phyloP scores from a whole-genome alignment of 2,329 filamentous ascomycete species.

The Ceratocystiopsis brevicomis region DNA sequence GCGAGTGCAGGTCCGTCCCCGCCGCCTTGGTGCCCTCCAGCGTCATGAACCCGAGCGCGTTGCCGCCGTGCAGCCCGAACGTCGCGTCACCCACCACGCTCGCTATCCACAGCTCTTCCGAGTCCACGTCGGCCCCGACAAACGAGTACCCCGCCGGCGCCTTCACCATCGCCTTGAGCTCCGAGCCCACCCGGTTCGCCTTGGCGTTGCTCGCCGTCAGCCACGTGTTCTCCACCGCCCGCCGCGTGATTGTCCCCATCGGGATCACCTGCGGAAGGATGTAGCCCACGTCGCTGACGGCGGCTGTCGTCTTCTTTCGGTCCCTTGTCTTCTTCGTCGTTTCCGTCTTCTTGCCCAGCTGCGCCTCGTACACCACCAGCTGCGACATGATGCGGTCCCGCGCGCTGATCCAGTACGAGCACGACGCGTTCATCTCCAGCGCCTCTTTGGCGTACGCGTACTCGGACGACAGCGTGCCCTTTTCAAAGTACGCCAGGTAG shows the following conservation, averaged over 20 bases:
- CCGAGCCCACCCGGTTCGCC: conserved; percentile 84
- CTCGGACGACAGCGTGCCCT: conserved; percentile 69
- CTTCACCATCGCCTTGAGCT: conserved; percentile 90
- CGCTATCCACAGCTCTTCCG: conserved; percentile 94
- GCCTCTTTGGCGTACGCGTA: conserved; percentile 85
- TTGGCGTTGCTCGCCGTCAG: conserved; percentile 95
- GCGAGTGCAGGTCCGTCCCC: conserved; percentile 85
- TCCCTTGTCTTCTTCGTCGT: conserved; percentile 3
- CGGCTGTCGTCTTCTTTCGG: not conserved
- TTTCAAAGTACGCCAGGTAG: conserved; percentile 81
- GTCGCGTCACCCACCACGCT: conserved; percentile 86
- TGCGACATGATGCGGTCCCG: conserved; percentile 86
- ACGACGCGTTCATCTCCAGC: conserved; percentile 94
- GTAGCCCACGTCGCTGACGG: conserved; percentile 36
- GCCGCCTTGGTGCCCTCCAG: conserved; percentile 87
- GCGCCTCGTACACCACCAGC: conserved; percentile 69
- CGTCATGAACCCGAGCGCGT: conserved; percentile 98
- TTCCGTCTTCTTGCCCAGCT: conserved; percentile 19
- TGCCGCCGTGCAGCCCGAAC: conserved; percentile 87
- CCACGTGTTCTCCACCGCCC: conserved; percentile 96
- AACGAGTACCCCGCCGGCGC: conserved; percentile 83
- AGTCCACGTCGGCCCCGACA: conserved; percentile 93
- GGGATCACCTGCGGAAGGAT: conserved; percentile 92
- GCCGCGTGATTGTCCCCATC: conserved; percentile 91
- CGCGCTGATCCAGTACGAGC: conserved; percentile 97